Base-by-base conservation (phyloP, 2,329 filamentous ascomycete species). In the Cladosporium colombiae region DNA sequence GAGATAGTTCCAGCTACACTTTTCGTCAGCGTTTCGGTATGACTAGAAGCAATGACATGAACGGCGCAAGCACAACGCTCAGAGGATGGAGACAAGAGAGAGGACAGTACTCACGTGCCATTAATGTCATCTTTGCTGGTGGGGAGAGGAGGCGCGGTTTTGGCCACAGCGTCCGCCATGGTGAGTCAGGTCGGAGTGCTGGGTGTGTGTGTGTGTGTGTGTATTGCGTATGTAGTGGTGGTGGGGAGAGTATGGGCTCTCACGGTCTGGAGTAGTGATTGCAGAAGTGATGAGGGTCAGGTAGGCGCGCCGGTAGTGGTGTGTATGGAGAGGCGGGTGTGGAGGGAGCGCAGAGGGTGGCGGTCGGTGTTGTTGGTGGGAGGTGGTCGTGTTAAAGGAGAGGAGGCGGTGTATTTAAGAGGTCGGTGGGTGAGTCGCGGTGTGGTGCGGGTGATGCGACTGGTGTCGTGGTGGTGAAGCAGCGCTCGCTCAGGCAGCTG, bases 1-100 rank as follows among this genome's bases (percentile, higher is more conserved):
- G 62, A 99, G 85, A 78, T 96, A 98, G 66, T 85, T 83, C 95
- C 95, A 99, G 29, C 62, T 65, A 21, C 25, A 7, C 7, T 16
- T 37, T 11, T 5, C 5, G 59, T 81, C 92, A 96, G 72, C 57
- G 64, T 58, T 7, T 44, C 13, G n/a, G 31, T 10, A 6, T 57
- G 13, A 11, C 5, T 21, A 33, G n/a, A 31, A 14, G 27, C 8
- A n/a, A 21, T 7, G 11, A 33, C 44, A 50, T 56, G 16, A n/a
- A 50, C 16, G 29, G 40, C 25, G 49, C 18, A 18, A 64, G 23
- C 44, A 3, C 52, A 46, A n/a, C 40, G n/a, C n/a, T 55, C 14
- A 7, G 23, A 23, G 29, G 13, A 35, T 58, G 55, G 2, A 58
- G 25, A 27, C 40, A 46, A 46, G 13, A 21, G 18, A 55, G 52